phyloP scores from a whole-genome alignment of 805 yeast species.

The Kuraishia floccosa region DNA sequence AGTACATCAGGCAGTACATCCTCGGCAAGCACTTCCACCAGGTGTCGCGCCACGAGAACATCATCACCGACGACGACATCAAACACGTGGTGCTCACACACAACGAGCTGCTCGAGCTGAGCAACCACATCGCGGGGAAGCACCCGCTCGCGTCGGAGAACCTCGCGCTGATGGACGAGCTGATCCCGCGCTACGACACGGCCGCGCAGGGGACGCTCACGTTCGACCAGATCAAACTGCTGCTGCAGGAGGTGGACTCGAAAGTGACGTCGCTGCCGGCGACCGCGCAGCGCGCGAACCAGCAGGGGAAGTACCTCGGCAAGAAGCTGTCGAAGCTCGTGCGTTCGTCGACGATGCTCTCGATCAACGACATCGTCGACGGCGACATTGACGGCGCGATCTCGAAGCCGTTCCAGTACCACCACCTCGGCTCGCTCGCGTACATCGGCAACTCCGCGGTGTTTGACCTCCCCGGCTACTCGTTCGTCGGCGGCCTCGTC shows the following conservation, averaged over 20 bases:
- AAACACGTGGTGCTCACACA: slow-evolving; percentile 33
- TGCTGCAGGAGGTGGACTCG: slow-evolving; percentile 44
- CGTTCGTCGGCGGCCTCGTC: slow-evolving; percentile 51
- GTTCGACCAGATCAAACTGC: slow-evolving; percentile 35
- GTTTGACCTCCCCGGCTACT: slow-evolving; percentile 48
- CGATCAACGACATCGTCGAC: slow-evolving; percentile 32
- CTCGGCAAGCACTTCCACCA: slow-evolving; percentile 28
- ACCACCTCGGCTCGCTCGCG: slow-evolving; percentile 57
- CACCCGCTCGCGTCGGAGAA: slow-evolving; percentile 53
- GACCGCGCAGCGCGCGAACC: slow-evolving; percentile 65
- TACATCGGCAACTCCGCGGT: slow-evolving; percentile 65
- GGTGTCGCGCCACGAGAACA: slow-evolving; percentile 14
- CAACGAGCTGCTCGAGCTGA: slow-evolving; percentile 35
- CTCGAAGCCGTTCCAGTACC: slow-evolving; percentile 48
- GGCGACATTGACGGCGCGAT: slow-evolving; percentile 47
- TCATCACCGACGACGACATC: slow-evolving; percentile 40
- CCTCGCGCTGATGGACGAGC: slow-evolving; percentile 33
- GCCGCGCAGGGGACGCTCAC: slow-evolving; percentile 36
- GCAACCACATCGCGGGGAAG: slow-evolving; percentile 32
- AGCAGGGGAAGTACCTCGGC: slow-evolving; percentile 59
- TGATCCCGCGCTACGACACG: slow-evolving; percentile 40
- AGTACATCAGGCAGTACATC: slow-evolving; percentile 33
- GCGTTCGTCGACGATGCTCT: slow-evolving; percentile 27
- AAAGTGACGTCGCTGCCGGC: slow-evolving; percentile 62
- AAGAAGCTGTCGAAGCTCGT: slow-evolving; percentile 45